A percentile compares a stretch with the other conserved stretches of the same genome.
These are phyloP conservation scores for Leccinum subgranulosum DNA, from an alignment of 768 basidiomycete species.

Conservation along the genomic window DNA sequence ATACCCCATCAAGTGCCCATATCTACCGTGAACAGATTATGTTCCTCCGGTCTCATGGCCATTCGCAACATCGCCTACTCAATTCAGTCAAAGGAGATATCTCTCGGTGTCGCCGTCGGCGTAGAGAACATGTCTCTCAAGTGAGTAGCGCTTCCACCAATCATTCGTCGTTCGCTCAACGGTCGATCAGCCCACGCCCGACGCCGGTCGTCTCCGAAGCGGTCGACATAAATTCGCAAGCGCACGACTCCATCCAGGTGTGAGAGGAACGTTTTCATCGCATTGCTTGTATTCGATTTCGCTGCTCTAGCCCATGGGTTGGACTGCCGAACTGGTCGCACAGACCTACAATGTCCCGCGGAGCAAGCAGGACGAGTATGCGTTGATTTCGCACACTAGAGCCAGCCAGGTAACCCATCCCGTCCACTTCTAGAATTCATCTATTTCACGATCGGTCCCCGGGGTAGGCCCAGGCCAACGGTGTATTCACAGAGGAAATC, in stretches of 20 bases:
- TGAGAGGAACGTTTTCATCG: background rate
- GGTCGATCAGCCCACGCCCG: slow-evolving; percentile 57
- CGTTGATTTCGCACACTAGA: slow-evolving; percentile 74
- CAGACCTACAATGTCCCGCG: slow-evolving; percentile 73
- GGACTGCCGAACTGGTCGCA: slow-evolving; percentile 93
- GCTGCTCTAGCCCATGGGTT: slow-evolving; percentile 77
- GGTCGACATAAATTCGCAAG: slow-evolving; percentile 58
- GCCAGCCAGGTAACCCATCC: slow-evolving; percentile 52
- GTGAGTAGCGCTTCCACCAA: slow-evolving; percentile 35
- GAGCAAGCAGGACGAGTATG: slow-evolving; percentile 85
- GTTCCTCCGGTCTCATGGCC: slow-evolving; percentile 94
- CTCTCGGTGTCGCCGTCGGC: slow-evolving; percentile 82
- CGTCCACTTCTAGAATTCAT: background rate
- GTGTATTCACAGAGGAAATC: slow-evolving; percentile 85
- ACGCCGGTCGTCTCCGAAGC: slow-evolving; percentile 61
- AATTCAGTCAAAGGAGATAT: slow-evolving; percentile 78
- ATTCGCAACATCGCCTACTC: slow-evolving; percentile 86
- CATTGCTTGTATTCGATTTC: background rate
- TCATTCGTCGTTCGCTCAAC: background rate
- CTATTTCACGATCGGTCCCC: slow-evolving; percentile 26
- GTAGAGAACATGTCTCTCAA: slow-evolving; percentile 83
- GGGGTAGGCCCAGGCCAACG: slow-evolving; percentile 57
- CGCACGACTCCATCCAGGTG: slow-evolving; percentile 73
- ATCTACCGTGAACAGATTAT: slow-evolving; percentile 88
- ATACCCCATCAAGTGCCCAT: slow-evolving; percentile 87